These are phyloP conservation scores for Dothistroma septosporum DNA, from an alignment of 2,329 filamentous ascomycete species.

Conservation along the genomic window DNA sequence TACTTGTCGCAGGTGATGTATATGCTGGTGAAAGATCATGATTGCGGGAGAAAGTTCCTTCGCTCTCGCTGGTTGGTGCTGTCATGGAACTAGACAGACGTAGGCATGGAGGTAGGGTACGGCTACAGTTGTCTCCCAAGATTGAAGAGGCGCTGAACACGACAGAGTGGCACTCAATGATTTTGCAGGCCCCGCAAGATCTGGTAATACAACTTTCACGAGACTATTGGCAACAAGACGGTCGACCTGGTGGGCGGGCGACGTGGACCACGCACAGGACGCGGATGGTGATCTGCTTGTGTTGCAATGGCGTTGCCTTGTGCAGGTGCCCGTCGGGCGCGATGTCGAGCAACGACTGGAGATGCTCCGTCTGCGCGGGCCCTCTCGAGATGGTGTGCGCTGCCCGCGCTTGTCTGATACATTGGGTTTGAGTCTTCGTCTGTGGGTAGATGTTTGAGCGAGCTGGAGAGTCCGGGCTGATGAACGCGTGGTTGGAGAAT, in stretches of 20 bases:
- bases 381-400: neutral
- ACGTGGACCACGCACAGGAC: neutral
- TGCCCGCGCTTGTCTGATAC: neutral
- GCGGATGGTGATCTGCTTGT: neutral
- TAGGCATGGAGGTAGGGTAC: neutral
- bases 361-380: slow-evolving; percentile 1
- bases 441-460: neutral
- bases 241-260: neutral
- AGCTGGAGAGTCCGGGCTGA: neutral
- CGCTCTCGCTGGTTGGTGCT: neutral
- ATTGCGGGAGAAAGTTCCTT: neutral
- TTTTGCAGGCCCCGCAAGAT: neutral
- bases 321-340: neutral
- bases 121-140: slow-evolving; percentile 1
- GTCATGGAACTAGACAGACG: neutral
- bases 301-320: neutral
- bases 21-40: neutral
- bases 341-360: slow-evolving; percentile 6
- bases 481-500: neutral
- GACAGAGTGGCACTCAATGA: slow-evolving; percentile 13
- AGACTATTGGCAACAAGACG: slow-evolving; percentile 4
- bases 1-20: neutral
- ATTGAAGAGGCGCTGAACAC: slow-evolving; percentile 10
- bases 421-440: neutral
- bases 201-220: slow-evolving; percentile 5